Conservation (phyloP, 352 stramenopile genomes). For the Pythium dissimile region DNA sequence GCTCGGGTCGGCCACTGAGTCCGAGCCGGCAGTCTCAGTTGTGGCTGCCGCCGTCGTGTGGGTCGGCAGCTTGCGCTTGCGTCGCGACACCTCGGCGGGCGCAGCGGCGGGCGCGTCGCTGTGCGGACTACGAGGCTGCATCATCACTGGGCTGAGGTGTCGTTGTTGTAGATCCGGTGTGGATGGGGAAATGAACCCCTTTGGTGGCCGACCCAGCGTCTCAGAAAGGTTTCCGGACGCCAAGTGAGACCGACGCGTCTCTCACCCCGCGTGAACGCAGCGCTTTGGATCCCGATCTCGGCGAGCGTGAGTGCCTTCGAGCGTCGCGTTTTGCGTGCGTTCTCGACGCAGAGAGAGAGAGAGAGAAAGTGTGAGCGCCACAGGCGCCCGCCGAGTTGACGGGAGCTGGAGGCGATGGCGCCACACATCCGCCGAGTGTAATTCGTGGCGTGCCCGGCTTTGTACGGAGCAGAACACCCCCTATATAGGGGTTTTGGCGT, state of each 20-base stretch:
- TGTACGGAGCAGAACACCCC: background rate
- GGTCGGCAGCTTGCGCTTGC: constrained; percentile 13
- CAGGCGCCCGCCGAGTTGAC: background rate
- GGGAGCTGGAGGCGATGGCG: background rate
- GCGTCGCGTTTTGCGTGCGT: constrained; percentile 10
- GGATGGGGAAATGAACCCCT: background rate
- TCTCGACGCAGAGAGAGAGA: background rate
- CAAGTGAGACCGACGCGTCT: background rate
- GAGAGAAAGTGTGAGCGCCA: background rate
- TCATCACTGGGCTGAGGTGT: background rate
- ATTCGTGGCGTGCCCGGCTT: background rate
- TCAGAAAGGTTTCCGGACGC: constrained; percentile 9
- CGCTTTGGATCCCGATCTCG: constrained; percentile 5
- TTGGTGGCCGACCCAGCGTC: constrained; percentile 1
- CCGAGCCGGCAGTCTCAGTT: background rate
- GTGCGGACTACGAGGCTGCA: constrained; percentile 11
- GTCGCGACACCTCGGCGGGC: background rate
- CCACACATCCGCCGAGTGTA: constrained; percentile 7
- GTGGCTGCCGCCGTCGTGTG: background rate
- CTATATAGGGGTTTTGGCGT: background rate
- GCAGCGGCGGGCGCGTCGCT: background rate
- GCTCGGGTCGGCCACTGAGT: background rate
- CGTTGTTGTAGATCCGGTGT: background rate
- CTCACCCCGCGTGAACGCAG: background rate
- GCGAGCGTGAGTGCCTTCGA: constrained; percentile 6